These are phyloP conservation scores for Bothriochloa decipiens DNA, from an alignment of 176 grass and related monocot genomes.

Conservation along the genomic window DNA sequence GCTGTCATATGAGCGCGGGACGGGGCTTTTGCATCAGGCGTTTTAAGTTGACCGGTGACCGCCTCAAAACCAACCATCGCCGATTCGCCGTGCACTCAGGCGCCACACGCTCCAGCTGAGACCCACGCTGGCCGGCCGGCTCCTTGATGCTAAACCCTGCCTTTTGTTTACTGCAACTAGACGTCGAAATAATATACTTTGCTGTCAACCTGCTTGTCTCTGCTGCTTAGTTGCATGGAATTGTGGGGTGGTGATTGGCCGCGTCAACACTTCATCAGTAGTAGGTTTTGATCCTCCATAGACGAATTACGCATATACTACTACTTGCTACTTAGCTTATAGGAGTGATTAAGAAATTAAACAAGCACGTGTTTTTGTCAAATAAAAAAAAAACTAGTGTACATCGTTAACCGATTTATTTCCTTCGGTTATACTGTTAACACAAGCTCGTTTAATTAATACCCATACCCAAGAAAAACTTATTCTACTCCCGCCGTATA, in stretches of 20 bases:
- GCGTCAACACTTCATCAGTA: not conserved
- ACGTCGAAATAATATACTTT: not conserved
- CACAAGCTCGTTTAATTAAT: not conserved
- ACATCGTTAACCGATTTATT: not conserved
- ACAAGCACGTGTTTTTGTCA: not conserved
- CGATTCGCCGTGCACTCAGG: not conserved
- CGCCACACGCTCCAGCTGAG: slow-evolving; percentile 4
- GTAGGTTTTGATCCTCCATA: not conserved
- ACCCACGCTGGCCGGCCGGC: slow-evolving; percentile 18
- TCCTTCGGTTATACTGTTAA: not conserved
- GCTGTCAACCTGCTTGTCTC: not conserved
- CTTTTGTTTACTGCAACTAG: slow-evolving; percentile 50
- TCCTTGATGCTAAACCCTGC: not conserved
- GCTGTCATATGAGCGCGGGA: slow-evolving; percentile 39
- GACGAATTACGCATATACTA: not conserved
- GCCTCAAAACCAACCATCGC: slow-evolving; percentile 12
- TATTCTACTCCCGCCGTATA: not conserved
- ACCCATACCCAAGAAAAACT: not conserved
- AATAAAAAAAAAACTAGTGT: not conserved
- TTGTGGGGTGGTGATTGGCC: slow-evolving; percentile 1
- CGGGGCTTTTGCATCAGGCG: not conserved
- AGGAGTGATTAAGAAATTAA: not conserved
- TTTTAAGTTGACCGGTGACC: slow-evolving; percentile 39
- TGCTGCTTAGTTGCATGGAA: not conserved
- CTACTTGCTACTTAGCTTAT: no score